Conservation (phyloP, 345 rosid genomes). For the Mercurialis annua region DNA sequence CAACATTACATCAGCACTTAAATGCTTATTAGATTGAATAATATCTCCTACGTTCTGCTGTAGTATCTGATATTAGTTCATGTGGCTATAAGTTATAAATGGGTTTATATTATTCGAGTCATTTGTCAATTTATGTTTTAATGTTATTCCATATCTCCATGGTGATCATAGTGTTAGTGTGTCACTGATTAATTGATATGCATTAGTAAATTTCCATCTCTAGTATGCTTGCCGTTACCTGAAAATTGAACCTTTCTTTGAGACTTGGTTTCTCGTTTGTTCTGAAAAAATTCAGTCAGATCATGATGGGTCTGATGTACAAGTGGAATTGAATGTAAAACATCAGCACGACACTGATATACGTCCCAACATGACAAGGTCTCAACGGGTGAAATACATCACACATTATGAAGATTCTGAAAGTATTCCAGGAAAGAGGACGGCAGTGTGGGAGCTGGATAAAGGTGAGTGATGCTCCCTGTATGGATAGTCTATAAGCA, state of each 20-base stretch:
- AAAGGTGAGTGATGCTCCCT: slow-evolving; percentile 45
- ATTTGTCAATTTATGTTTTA: neutral
- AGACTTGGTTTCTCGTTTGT: slow-evolving; percentile 10
- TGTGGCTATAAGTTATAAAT: neutral
- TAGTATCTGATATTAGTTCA: neutral
- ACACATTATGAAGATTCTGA: slow-evolving; percentile 93
- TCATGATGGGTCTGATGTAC: slow-evolving; percentile 94
- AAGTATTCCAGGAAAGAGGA: slow-evolving; percentile 78
- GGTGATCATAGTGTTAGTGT: no score
- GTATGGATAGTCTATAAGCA: slow-evolving; percentile 14
- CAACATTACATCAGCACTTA: neutral
- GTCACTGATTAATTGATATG: no score
- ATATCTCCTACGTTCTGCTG: neutral
- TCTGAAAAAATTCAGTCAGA: slow-evolving; percentile 59
- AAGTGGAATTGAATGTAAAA: slow-evolving; percentile 69
- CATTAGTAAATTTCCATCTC: no score
- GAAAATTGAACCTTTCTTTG: slow-evolving; percentile 4
- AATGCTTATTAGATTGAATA: neutral
- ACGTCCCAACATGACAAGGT: slow-evolving; percentile 82
- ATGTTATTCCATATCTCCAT: neutral
- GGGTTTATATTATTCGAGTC: neutral
- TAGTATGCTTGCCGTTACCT: no score
- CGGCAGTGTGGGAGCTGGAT: slow-evolving; percentile 99
- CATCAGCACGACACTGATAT: slow-evolving; percentile 69
- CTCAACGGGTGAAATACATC: slow-evolving; percentile 75